These are phyloP conservation scores for Corniculantispora saksenae DNA, from an alignment of 2,329 filamentous ascomycete species.

Conservation along the genomic window DNA sequence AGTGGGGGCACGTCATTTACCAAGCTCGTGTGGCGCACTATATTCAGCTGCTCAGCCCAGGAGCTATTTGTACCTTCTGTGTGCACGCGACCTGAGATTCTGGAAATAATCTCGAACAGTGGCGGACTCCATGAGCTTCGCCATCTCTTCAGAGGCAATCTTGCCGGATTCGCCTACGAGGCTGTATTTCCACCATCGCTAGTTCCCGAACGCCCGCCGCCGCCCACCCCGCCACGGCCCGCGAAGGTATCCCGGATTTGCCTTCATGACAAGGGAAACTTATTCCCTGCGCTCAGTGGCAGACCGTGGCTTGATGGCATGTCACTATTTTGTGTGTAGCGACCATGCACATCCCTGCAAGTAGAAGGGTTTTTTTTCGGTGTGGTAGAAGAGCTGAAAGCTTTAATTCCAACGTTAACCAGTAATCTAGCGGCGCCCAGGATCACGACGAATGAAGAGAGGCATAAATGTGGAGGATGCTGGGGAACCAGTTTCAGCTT, in stretches of 20 bases:
- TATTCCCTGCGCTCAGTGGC: background rate
- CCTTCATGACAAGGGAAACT: background rate
- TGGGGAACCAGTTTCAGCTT: slow-evolving; percentile 11
- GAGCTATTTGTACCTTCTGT: background rate
- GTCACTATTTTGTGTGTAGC: background rate
- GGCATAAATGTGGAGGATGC: background rate
- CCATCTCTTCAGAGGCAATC: too few relatives aligned
- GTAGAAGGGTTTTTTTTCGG: background rate
- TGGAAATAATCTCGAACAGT: too few relatives aligned
- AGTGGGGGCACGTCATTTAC: background rate
- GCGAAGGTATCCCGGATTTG: background rate
- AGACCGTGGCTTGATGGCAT: background rate
- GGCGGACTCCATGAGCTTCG: too few relatives aligned
- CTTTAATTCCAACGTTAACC: background rate
- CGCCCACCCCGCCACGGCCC: background rate
- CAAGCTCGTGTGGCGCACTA: background rate
- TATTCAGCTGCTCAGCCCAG: background rate
- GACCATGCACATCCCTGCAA: background rate
- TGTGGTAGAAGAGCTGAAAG: background rate
- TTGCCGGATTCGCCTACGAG: too few relatives aligned
- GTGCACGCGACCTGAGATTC: background rate
- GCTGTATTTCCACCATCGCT: background rate
- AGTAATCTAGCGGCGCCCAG: background rate
- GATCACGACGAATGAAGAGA: background rate
- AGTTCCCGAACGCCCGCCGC: background rate